Evolutionary conservation across 345 rosid genomes (phyloP), one percentile per base, ranked within the genome.

Genomic region (Physaria fendleri): DNA sequence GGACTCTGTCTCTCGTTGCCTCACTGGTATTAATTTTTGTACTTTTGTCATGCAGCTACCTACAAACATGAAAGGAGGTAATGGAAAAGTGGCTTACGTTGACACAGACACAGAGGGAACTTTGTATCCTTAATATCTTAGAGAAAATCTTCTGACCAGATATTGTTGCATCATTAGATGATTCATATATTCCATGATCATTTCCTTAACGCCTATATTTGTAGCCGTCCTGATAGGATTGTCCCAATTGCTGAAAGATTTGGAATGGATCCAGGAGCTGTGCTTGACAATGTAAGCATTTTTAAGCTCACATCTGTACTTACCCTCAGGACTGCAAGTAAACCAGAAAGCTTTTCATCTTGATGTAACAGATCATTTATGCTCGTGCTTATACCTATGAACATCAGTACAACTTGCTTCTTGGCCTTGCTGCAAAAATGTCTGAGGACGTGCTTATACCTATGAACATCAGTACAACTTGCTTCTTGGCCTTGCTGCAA

Each of bases 231-330:
- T 54, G 95, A 89, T 75, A 56, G 92, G 25, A 82, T 93, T 64
- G 82, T 89, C 39, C 86, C 89, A 12, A 82, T 93, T 65, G 97
- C 97, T 53, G 97, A 93, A 79, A 86, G 99, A 77, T 93, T 93
- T 78, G 94, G 97, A 74, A 87, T 89, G 99, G 95, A 92, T 62
- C 82, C 90, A 45, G 85, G 84, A 68, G 95, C 99, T 21, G 99
- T 93, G 65, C 95, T 89, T 63, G 99, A 89, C 76, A 89, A 93
- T 69, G 95, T 83, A 74, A 67, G 77, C 34, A 25, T 50, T 38
- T 1, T 12, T 22, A 55, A 54, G 2, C 22, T 62, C 54, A 23
- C 46, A 56, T 25, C 29, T 39, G n/a, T 17, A 2, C 32, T 17
- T 23, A 3, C 39, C 16, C 17, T 22, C 12, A 44, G 22, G 45